Percentiles rank a stretch among this genome's conserved stretches.
Evolutionary conservation across 306 rosid genomes (phyloP).

Genomic region (Vigna trinervia): DNA sequence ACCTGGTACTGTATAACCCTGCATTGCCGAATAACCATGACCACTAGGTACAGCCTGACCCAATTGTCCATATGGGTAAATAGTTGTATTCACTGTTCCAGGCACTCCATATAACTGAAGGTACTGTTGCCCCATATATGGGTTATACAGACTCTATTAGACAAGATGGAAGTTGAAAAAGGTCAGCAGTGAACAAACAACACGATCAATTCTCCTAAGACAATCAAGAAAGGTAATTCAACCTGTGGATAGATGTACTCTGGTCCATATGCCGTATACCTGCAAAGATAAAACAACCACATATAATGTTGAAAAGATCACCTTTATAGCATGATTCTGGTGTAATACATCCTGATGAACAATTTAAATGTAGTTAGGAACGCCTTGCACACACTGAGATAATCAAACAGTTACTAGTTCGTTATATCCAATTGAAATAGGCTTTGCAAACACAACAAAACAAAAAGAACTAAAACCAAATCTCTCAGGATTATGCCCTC

Average conservation of each 20-base stretch:
- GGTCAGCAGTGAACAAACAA: slow-evolving; percentile 44
- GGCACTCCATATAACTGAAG: slow-evolving; percentile 90
- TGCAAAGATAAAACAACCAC: slow-evolving; percentile 60
- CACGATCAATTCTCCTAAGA: slow-evolving; percentile 35
- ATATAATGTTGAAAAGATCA: slow-evolving; percentile 49
- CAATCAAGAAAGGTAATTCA: slow-evolving; percentile 25
- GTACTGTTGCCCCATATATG: slow-evolving; percentile 83
- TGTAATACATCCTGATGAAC: slow-evolving; percentile 50
- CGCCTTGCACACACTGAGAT: slow-evolving; percentile 33
- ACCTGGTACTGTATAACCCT: slow-evolving; percentile 78
- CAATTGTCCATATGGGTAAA: slow-evolving; percentile 85
- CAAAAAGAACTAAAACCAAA: slow-evolving; percentile 35
- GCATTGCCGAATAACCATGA: slow-evolving; percentile 77
- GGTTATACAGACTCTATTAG: slow-evolving; percentile 69
- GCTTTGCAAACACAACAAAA: slow-evolving; percentile 32
- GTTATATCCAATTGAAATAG: slow-evolving; percentile 32
- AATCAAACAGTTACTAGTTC: slow-evolving; percentile 32
- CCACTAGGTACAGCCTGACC: slow-evolving; percentile 80
- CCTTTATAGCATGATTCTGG: slow-evolving; percentile 51
- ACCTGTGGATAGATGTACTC: slow-evolving; percentile 88
- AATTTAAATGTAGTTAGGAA: slow-evolving; percentile 50
- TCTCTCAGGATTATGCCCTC: slow-evolving; percentile 18
- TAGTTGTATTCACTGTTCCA: slow-evolving; percentile 65
- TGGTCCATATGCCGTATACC: slow-evolving; percentile 92
- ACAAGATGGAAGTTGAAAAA: slow-evolving; percentile 37